Conservation (phyloP, 176 grass and related monocot genomes). For the Bromus sterilis region DNA sequence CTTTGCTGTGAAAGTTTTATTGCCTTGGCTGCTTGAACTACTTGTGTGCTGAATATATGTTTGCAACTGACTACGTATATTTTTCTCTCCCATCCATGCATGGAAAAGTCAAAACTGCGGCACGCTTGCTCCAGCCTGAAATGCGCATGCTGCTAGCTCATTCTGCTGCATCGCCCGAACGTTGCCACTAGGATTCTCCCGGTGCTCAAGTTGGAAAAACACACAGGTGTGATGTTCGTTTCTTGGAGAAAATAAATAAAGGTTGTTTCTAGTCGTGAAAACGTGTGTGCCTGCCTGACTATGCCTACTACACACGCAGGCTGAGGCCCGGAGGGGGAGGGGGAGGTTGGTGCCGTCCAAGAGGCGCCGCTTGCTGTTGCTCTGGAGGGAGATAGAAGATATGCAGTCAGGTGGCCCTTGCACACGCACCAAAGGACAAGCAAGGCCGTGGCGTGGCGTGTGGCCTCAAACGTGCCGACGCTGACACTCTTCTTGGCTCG, state of each 20-base stretch:
- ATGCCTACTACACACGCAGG: not conserved
- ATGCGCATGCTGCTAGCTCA: not conserved
- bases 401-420: slow-evolving; percentile 18
- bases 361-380: slow-evolving; percentile 4
- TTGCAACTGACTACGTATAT: not conserved
- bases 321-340: not conserved
- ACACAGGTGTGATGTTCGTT: not conserved
- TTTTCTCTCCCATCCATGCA: not conserved
- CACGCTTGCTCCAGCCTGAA: not conserved
- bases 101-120: not conserved
- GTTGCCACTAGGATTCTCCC: not conserved
- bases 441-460: slow-evolving; percentile 9
- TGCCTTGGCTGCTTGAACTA: not conserved
- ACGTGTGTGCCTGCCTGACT: not conserved
- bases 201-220: not conserved
- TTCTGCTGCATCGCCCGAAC: not conserved
- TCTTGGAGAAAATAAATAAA: not conserved
- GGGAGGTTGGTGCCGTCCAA: slow-evolving; percentile 15
- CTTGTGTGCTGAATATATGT: not conserved
- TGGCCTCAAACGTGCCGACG: not conserved
- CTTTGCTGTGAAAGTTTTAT: not conserved
- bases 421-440: slow-evolving; percentile 6
- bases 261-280: not conserved
- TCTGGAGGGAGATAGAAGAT: no score
- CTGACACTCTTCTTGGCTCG: not conserved